These are phyloP conservation scores for Camelina laxa DNA, from an alignment of 345 rosid genomes.

Conservation along the genomic window DNA sequence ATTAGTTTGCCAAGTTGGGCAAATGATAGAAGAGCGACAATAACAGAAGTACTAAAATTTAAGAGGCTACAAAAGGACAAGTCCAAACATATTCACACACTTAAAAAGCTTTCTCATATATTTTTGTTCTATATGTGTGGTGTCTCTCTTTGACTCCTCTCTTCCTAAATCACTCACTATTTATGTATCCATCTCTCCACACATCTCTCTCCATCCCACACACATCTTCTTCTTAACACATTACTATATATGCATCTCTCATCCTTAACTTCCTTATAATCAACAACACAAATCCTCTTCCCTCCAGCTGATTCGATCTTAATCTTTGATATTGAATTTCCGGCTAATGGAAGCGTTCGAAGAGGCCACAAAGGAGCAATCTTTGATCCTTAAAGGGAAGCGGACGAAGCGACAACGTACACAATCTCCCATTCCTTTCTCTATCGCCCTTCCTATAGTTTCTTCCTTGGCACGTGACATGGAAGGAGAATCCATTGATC, in stretches of 20 bases:
- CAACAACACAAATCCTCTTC: conserved; percentile 28
- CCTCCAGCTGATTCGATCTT: conserved; percentile 10
- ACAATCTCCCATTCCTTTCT: conserved; percentile 62
- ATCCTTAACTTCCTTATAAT: conserved; percentile 29
- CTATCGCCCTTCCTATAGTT: conserved; percentile 45
- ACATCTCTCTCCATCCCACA: conserved; percentile 47
- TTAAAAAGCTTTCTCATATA: conserved; percentile 28
- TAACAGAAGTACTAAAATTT: conserved; percentile 47
- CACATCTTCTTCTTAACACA: conserved; percentile 36
- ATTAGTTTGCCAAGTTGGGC: conserved; percentile 48
- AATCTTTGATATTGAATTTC: conserved; percentile 16
- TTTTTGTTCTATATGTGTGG: conserved; percentile 41
- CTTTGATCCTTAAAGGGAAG: conserved; percentile 64
- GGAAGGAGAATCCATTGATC: conserved; percentile 41
- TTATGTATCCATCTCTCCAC: conserved; percentile 49
- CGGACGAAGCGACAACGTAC: conserved; percentile 73
- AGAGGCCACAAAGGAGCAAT: conserved; percentile 53
- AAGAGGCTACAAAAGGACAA: conserved; percentile 46
- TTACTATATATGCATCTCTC: conserved; percentile 41
- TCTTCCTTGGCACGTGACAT: conserved; percentile 20
- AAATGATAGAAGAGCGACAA: conserved; percentile 41
- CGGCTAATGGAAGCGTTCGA: conserved; percentile 59
- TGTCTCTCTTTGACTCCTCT: conserved; percentile 48
- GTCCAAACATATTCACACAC: conserved; percentile 47
- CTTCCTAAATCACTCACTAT: conserved; percentile 44